Base-by-base conservation (phyloP, 1,284 basidiomycete genomes). In the Nidula niveotomentosa region DNA sequence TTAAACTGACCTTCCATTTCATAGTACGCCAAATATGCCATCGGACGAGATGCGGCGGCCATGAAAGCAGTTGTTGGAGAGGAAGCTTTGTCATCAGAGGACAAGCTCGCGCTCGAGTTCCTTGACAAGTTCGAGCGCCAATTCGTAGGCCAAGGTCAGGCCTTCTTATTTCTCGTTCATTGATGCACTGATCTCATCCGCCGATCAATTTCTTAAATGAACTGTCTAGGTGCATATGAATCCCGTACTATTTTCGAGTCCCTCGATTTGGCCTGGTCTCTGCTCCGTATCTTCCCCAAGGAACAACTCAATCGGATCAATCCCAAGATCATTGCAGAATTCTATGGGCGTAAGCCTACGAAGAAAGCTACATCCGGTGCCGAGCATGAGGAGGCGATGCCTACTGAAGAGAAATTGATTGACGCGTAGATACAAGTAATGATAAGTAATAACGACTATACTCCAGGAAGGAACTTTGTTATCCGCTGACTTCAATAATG, bases 21-120 rank as follows among this genome's bases (percentile, higher is more conserved):
- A 53, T 66, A 94, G 90, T 96, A 96, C 70, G 93, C 94, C 65
- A 96, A 96, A 76, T 98, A 98, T 74, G 96, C 96, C 62, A 96
- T 97, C 68, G 97, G 96, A 53, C 88, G 94, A 67, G 97, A 99
- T 69, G 97, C 97, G 35, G 95, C 96, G 1, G 84, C 96, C 3
- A 99, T 99, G 97, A 99, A 99, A 76, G 97, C 97, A 54, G 97
- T 99, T 48, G 97, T 99, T 49, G 97, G 97, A 69, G 97, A 99
- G 73, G 97, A 99, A 72, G 96, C 97, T 6, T 76, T 99, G 62
- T 94, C 92, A 36, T 77, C 87, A 0, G 96, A 98, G 72, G 96
- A 98, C 72, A 96, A 96, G 75, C 80, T 95, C 48, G 93, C 94
- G 4, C 76, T 96, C 53, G 94, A 96, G 71, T 96, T 97, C 79